phyloP scores from a whole-genome alignment of 805 yeast species.

The Pichia paraexigua region DNA sequence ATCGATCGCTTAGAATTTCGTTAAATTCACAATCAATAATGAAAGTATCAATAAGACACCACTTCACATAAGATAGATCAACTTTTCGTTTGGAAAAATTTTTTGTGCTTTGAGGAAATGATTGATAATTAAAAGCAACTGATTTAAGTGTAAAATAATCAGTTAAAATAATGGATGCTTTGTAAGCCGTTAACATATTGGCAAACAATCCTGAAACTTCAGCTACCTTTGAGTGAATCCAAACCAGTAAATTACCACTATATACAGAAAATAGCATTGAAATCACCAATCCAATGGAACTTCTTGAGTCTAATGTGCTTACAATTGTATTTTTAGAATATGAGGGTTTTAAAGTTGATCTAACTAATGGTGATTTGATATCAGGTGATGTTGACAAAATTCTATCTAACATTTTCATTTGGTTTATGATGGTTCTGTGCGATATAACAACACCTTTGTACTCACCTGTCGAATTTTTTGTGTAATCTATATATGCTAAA shows the following conservation, averaged over 20 bases:
- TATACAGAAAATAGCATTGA: conserved; percentile 77
- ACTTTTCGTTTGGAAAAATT: conserved; percentile 71
- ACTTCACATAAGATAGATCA: conserved; percentile 69
- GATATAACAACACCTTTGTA: conserved; percentile 89
- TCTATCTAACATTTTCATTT: conserved; percentile 68
- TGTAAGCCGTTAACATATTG: conserved; percentile 58
- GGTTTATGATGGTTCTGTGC: conserved; percentile 81
- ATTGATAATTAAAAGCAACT: conserved; percentile 88
- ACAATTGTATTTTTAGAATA: conserved; percentile 48
- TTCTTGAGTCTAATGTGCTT: conserved; percentile 59
- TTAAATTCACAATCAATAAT: conserved; percentile 91
- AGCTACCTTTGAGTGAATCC: conserved; percentile 70
- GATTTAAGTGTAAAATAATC: conserved; percentile 86
- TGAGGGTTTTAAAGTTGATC: conserved; percentile 42
- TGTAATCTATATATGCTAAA: conserved; percentile 87
- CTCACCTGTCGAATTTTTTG: conserved; percentile 85
- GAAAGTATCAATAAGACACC: conserved; percentile 85
- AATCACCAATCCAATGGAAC: conserved; percentile 78
- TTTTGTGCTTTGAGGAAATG: conserved; percentile 76
- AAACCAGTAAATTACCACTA: conserved; percentile 72
- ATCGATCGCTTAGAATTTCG: conserved; percentile 79
- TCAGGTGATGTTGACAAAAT: conserved; percentile 58
- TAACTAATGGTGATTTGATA: conserved; percentile 33
- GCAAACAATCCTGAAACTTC: conserved; percentile 85
- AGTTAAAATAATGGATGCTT: conserved; percentile 68